phyloP scores from a whole-genome alignment of 1,284 basidiomycete genomes.

The Fomitopsis pinicola region DNA sequence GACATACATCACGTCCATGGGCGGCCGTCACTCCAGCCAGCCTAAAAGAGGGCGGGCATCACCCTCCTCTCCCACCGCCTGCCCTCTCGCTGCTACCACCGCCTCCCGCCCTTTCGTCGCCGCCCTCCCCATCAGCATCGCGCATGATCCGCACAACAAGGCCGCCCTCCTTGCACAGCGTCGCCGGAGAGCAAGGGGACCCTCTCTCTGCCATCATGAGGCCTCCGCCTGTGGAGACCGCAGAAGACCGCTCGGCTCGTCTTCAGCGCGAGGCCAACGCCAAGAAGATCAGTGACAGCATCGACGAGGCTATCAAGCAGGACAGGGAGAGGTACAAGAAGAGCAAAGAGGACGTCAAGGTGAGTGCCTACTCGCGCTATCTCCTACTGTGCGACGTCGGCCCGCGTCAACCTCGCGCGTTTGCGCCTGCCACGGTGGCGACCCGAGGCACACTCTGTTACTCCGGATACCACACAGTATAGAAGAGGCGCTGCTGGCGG shows the following conservation, averaged over 20 bases:
- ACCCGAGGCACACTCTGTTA: not conserved
- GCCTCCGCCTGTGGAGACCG: conserved; percentile 64
- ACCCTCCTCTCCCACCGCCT: conserved; percentile 14
- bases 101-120: conserved; percentile 11
- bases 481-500: not conserved
- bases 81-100: conserved; percentile 19
- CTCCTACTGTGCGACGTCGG: not conserved
- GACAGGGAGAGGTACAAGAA: conserved; percentile 63
- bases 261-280: conserved; percentile 67
- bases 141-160: conserved; percentile 49
- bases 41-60: conserved; percentile 13
- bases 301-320: conserved; percentile 71
- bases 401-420: not conserved
- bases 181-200: conserved; percentile 49
- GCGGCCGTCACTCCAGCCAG: conserved; percentile 7
- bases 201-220: conserved; percentile 66
- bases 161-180: conserved; percentile 56
- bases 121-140: conserved; percentile 10
- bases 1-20: conserved; percentile 5
- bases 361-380: conserved; percentile 24
- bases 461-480: not conserved
- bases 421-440: too few relatives aligned
- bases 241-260: conserved; percentile 53
- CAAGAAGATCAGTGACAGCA: conserved; percentile 68
- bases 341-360: conserved; percentile 71